Evolutionary conservation across 805 yeast species (phyloP), one percentile per base, ranked within the genome.

Genomic region (Suhomyces sp.): DNA sequence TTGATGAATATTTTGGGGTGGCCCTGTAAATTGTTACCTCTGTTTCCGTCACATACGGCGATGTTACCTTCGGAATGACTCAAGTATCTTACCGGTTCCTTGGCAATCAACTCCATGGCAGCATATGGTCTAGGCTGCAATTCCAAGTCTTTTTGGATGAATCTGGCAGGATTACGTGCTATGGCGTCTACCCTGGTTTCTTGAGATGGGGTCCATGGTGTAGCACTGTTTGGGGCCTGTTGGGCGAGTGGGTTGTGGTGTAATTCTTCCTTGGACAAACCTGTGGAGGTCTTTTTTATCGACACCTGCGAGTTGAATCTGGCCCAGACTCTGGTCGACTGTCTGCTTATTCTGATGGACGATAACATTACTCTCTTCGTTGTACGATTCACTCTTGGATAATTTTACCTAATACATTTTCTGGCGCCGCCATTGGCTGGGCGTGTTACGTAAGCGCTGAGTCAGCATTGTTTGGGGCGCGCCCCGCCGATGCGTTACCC

Each of bases 31-130:
- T 78, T 75, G 54, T 73, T 76, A 9, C 87, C 88, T 60, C 78
- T 84, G 59, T 87, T 85, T 40, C 96, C 96, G 62, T 87, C 89
- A 68, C 96, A 90, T 15, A 86, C 93, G 0, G 96, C 96, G 49
- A 84, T 69, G 61, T 83, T 78, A 17, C 73, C 75, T 31, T 74
- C 79, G 45, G 60, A 62, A 57, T 77, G 80, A 40, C 71, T 63
- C 55, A 89, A 73, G 64, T 80, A 87, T 60, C 82, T 74, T 42
- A 89, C 73, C 2, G 96, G 96, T 64, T 84, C 84, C 64, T 85
- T 73, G 31, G 87, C 85, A 60, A 90, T 87, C 69, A 90, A 78
- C 45, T 90, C 94, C 63, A 90, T 90, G 52, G 96, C 96, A 42
- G 96, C 88, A 56, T 83, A 83, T 6, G 96, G 90, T 62, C 79